A percentile compares a stretch with the other conserved stretches of the same genome.
These are phyloP conservation scores for Russula dissimulans DNA, from an alignment of 768 basidiomycete species.

Conservation along the genomic window DNA sequence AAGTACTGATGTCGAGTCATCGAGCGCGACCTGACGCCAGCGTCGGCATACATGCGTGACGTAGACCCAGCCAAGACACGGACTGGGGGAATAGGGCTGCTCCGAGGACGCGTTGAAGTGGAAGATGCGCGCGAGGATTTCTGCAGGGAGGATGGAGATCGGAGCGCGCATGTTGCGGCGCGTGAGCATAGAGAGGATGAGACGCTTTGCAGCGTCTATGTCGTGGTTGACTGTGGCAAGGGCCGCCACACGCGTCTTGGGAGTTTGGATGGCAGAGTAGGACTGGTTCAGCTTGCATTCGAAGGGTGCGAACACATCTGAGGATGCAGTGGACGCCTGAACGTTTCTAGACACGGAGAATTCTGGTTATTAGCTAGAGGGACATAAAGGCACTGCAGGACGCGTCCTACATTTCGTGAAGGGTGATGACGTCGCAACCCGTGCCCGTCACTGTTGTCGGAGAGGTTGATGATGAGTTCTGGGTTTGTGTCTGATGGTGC, in stretches of 20 bases:
- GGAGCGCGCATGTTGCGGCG: neutral
- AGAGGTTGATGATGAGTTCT: too few relatives aligned
- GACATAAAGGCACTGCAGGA: neutral
- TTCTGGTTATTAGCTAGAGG: neutral
- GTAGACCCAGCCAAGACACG: neutral
- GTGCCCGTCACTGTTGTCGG: too few relatives aligned
- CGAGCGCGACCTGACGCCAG: constrained; percentile 14
- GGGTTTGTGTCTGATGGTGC: too few relatives aligned
- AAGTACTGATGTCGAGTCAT: too few relatives aligned
- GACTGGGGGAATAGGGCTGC: too few relatives aligned
- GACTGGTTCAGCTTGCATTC: neutral
- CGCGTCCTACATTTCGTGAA: neutral
- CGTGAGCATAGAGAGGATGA: neutral
- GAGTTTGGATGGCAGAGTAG: neutral
- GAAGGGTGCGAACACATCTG: neutral
- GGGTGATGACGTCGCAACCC: neutral
- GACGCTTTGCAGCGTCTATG: neutral
- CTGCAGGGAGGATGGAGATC: neutral
- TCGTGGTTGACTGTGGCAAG: neutral
- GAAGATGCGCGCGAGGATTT: constrained; percentile 13
- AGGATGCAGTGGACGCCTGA: neutral
- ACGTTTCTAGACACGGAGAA: neutral
- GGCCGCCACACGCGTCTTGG: neutral
- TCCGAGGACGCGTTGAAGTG: neutral
- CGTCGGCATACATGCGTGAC: constrained; percentile 14